Conservation (phyloP, 495 filamentous ascomycete genomes). For the Penicillium pulvis region DNA sequence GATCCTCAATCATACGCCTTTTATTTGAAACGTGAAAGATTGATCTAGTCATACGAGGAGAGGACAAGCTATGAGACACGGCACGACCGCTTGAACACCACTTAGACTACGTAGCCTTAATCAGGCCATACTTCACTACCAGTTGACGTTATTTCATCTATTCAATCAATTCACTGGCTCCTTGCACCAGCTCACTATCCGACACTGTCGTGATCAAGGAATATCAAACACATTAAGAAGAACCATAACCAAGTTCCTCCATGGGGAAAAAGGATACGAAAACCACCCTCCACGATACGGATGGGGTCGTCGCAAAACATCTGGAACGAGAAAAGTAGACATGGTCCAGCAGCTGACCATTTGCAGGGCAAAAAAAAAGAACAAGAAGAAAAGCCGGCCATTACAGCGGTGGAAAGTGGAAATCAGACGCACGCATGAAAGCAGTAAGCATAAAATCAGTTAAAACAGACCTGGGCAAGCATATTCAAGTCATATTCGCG, state of each 20-base stretch:
- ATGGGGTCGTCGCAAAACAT: background rate
- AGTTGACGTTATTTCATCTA: slow-evolving; percentile 18
- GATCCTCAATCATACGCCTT: background rate
- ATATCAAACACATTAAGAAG: slow-evolving; percentile 11
- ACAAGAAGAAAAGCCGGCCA: slow-evolving; percentile 25
- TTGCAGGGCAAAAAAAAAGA: slow-evolving; percentile 1
- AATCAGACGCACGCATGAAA: slow-evolving; percentile 13
- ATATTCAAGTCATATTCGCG: slow-evolving; percentile 29
- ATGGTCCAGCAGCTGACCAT: background rate
- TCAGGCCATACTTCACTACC: background rate
- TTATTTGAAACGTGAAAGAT: background rate
- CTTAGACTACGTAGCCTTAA: too few relatives aligned
- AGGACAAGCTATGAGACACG: background rate
- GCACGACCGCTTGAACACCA: too few relatives aligned
- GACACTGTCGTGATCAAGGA: slow-evolving; percentile 6
- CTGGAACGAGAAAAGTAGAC: slow-evolving; percentile 1
- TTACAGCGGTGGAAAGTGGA: slow-evolving; percentile 33
- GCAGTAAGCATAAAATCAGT: slow-evolving; percentile 15
- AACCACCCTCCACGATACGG: background rate
- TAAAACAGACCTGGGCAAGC: slow-evolving; percentile 22
- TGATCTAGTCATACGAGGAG: background rate
- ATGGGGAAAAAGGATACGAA: background rate
- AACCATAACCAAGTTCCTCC: background rate
- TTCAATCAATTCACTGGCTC: slow-evolving; percentile 23
- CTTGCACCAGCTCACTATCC: slow-evolving; percentile 3